Base-by-base conservation (phyloP, 768 basidiomycete species). In the Favolaschia claudopus region DNA sequence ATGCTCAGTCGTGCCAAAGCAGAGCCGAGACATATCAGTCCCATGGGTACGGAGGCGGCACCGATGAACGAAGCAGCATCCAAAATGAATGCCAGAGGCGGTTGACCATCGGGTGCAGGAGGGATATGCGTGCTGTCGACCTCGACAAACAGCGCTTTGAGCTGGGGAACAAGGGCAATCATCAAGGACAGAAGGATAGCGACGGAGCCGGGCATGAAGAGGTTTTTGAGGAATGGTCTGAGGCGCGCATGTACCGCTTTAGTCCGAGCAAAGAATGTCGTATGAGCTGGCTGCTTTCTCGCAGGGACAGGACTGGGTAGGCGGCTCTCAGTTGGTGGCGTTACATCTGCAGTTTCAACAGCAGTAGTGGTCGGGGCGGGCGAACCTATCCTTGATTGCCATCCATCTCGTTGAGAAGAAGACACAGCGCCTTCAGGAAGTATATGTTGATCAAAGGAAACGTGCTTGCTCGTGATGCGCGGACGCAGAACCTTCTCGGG, bases 71-170 rank as follows among this genome's bases (percentile, higher is more conserved):
- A 70, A 0, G 83, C 72, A 0, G 84, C 82, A 53, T 88, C 85
- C 53, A 87, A 65, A 33, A 91, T 39, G 60, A 91, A 81, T 0
- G 85, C 80, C 17, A 91, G 82, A 0, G 89, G 89, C 1, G 89
- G 88, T 58, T 83, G 77, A 0, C 88, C 88, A 62, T 91, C 89
- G 0, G 89, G 89, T 0, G 86, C 85, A 22, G 74, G 40, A 4
- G 80, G 79, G 51, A 82, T 85, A 32, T 72, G 61, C 1, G 76
- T 72, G 1, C 78, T 77, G 1, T 78, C 72, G 4, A 85, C 76
- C 13, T 65, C 67, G 2, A 87, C 74, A 62, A 91, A 89, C 4
- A 91, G 76, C 0, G 81, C 85, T 62, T 89, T 60, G 42, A 60
- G 59, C 40, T 37, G 10, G 3, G 59, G 59, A 10, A 60, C 36